Evolutionary conservation across 768 basidiomycete species (phyloP).

Genomic region (Lactifluus hygrophoroides): DNA sequence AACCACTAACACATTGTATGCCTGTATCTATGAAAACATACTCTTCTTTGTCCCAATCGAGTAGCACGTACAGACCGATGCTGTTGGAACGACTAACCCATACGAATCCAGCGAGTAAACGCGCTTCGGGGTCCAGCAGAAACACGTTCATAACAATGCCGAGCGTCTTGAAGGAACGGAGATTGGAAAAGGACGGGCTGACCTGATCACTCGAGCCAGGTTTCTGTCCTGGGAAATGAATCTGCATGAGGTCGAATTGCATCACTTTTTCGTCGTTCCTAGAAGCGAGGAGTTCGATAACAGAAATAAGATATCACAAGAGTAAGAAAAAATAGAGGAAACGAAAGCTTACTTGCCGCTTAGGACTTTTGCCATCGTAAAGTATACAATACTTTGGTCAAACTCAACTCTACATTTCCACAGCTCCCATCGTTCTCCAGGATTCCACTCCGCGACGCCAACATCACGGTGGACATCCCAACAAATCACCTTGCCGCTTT

Average conservation of each 20-base stretch:
- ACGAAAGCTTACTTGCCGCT: conserved; percentile 15
- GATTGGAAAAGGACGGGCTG: conserved; percentile 44
- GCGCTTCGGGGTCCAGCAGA: conserved; percentile 53
- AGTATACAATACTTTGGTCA: conserved; percentile 60
- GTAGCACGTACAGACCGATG: conserved; percentile 55
- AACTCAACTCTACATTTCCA: conserved; percentile 78
- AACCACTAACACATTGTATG: conserved; percentile 55
- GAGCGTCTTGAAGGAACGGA: conserved; percentile 52
- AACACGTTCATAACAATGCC: conserved; percentile 76
- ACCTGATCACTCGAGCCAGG: background rate
- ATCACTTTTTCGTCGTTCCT: conserved; percentile 47
- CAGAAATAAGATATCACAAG: background rate
- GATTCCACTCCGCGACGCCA: conserved; percentile 63
- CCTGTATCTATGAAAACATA: conserved; percentile 70
- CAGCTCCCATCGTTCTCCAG: conserved; percentile 51
- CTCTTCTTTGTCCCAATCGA: conserved; percentile 56
- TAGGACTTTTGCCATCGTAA: conserved; percentile 49
- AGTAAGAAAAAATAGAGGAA: background rate
- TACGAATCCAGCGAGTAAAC: conserved; percentile 63
- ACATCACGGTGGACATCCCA: conserved; percentile 61
- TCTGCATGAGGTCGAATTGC: conserved; percentile 64
- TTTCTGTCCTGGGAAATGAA: conserved; percentile 44
- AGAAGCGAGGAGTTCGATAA: background rate
- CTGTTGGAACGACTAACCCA: conserved; percentile 49
- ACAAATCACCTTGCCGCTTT: conserved; percentile 66